These are phyloP conservation scores for Phytophthora constricta DNA, from an alignment of 352 stramenopile species.

Conservation along the genomic window DNA sequence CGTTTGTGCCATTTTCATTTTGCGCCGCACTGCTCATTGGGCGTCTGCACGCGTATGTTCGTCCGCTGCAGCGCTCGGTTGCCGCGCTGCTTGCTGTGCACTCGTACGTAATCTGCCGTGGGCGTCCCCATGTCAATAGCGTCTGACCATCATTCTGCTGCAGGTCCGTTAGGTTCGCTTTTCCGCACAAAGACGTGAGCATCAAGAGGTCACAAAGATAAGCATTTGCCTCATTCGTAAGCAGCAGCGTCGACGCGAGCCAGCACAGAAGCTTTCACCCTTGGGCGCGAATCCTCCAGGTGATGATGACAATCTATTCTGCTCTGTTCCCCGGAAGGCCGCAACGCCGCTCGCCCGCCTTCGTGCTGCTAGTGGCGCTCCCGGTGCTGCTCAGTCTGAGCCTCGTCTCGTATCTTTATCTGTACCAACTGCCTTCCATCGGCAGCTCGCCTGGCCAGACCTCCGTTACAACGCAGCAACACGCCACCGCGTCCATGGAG, in stretches of 20 bases:
- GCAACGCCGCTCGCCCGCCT: conserved; percentile 32
- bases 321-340: conserved; percentile 31
- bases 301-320: conserved; percentile 50
- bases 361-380: conserved; percentile 34
- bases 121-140: no score
- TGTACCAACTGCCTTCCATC: conserved; percentile 40
- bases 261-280: neutral
- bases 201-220: no score
- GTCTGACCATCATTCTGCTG: neutral
- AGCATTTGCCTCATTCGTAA: neutral
- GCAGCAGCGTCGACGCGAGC: neutral
- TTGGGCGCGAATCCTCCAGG: neutral
- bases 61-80: neutral
- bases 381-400: conserved; percentile 47
- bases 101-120: no score
- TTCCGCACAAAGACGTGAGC: no score
- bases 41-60: neutral
- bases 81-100: neutral
- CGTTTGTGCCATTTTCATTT: neutral
- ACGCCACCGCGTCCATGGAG: conserved; percentile 20
- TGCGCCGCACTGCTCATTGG: neutral
- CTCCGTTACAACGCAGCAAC: conserved; percentile 7
- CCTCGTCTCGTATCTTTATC: conserved; percentile 47
- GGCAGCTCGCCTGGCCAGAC: conserved; percentile 18
- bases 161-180: neutral